Percentiles rank a stretch among this genome's conserved stretches.
Evolutionary conservation across 805 yeast genomes (phyloP).

Genomic region (Candida hispaniensis): DNA sequence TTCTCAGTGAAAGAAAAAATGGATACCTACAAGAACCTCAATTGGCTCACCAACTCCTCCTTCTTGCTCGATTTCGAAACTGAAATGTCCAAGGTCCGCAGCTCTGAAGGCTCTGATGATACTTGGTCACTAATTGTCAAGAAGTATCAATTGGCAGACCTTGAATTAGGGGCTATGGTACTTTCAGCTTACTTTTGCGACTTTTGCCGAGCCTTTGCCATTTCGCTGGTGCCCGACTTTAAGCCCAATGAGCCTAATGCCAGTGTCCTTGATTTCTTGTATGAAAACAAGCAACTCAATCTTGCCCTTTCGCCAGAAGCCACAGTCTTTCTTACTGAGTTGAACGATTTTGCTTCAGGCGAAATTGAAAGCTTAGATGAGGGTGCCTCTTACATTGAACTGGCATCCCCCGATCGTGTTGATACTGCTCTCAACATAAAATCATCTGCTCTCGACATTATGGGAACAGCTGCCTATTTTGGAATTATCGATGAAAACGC

Average conservation of each 20-base stretch:
- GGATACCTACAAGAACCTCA: slow-evolving; percentile 15
- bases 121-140: slow-evolving; percentile 18
- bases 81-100: slow-evolving; percentile 16
- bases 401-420: slow-evolving; percentile 40
- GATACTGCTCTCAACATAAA: slow-evolving; percentile 45
- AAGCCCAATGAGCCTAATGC: slow-evolving; percentile 7
- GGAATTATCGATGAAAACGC: slow-evolving; percentile 37
- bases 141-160: slow-evolving; percentile 16
- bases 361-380: slow-evolving; percentile 42
- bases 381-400: slow-evolving; percentile 46
- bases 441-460: slow-evolving; percentile 46
- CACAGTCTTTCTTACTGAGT: slow-evolving; percentile 19
- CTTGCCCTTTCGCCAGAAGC: slow-evolving; percentile 8
- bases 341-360: slow-evolving; percentile 26
- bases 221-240: slow-evolving; percentile 16
- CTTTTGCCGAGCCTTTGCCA: slow-evolving; percentile 18
- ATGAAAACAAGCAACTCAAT: slow-evolving; percentile 11
- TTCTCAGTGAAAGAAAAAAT: slow-evolving; percentile 12
- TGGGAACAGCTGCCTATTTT: slow-evolving; percentile 44
- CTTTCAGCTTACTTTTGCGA: slow-evolving; percentile 18
- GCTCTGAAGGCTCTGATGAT: slow-evolving; percentile 15
- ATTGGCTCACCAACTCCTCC: slow-evolving; percentile 15
- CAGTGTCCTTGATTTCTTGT: slow-evolving; percentile 3
- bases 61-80: slow-evolving; percentile 20
- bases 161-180: slow-evolving; percentile 22